Conservation (phyloP, 1,284 basidiomycete species). For the Marasmius tenuissimus region DNA sequence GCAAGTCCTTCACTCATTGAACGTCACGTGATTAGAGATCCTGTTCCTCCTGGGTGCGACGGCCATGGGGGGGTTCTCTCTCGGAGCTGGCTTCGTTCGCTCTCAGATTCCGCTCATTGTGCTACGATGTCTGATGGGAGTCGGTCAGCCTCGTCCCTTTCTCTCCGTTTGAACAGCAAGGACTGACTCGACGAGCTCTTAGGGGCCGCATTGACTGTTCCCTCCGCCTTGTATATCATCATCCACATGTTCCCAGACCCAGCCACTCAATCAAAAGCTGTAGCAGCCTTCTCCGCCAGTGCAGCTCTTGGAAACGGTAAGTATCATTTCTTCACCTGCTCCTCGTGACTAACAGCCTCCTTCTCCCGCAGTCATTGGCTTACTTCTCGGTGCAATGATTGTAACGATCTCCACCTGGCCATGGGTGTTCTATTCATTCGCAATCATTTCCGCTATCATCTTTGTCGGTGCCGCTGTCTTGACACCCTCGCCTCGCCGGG, state of each 20-base stretch:
- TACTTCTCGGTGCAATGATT: constrained; percentile 44
- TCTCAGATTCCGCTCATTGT: constrained; percentile 31
- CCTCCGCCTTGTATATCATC: constrained; percentile 38
- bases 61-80: constrained; percentile 26
- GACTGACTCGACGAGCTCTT: not conserved
- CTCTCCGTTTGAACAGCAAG: not conserved
- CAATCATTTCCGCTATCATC: constrained; percentile 31
- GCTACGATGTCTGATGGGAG: constrained; percentile 33
- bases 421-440: constrained; percentile 35
- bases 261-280: constrained; percentile 32
- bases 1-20: not conserved
- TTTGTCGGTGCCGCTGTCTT: constrained; percentile 28
- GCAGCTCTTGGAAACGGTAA: constrained; percentile 37
- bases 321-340: constrained; percentile 1
- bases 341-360: not conserved
- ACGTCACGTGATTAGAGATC: constrained; percentile 15
- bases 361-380: constrained; percentile 33
- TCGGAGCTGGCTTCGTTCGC: constrained; percentile 30
- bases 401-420: constrained; percentile 33
- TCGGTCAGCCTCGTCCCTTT: constrained; percentile 17
- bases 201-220: constrained; percentile 30
- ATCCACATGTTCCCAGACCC: constrained; percentile 37
- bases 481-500: constrained; percentile 18
- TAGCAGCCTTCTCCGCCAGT: constrained; percentile 32
- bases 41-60: constrained; percentile 28